A percentile compares a stretch with the other conserved stretches of the same genome.
phyloP scores from a whole-genome alignment of 225 moss, liverwort and hornwort genomes.

The Bryum argenteum region DNA sequence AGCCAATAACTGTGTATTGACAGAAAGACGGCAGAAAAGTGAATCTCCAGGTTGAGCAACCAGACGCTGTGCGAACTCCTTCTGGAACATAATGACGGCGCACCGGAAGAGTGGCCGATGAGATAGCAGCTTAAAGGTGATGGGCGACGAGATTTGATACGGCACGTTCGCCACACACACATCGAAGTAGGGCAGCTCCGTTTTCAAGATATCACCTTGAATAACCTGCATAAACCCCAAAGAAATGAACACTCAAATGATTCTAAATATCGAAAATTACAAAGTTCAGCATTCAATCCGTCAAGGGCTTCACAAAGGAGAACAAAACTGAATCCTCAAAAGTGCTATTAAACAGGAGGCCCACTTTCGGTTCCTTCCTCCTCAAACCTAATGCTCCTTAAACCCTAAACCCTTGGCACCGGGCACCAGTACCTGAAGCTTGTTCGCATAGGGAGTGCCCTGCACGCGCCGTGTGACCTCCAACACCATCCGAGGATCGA shows the following conservation, averaged over 20 bases:
- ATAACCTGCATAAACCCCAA: slow-evolving; percentile 53
- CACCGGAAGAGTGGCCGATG: slow-evolving; percentile 86
- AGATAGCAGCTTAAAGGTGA: slow-evolving; percentile 86
- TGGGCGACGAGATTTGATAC: slow-evolving; percentile 85
- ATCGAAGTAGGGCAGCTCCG: slow-evolving; percentile 83
- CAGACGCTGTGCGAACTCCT: slow-evolving; percentile 89
- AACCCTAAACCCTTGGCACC: slow-evolving; percentile 16
- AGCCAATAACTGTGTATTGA: slow-evolving; percentile 84
- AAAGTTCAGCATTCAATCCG: no score
- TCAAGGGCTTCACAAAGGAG: no score
- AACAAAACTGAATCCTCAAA: background rate
- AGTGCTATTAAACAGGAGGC: background rate
- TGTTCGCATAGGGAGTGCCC: slow-evolving; percentile 68
- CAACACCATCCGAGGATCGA: slow-evolving; percentile 90
- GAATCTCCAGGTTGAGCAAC: slow-evolving; percentile 84
- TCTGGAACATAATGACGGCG: slow-evolving; percentile 87
- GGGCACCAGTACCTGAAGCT: slow-evolving; percentile 57
- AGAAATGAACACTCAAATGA: background rate
- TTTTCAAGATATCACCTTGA: slow-evolving; percentile 86
- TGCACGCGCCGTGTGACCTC: slow-evolving; percentile 80
- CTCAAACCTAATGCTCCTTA: background rate
- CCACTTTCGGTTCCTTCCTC: background rate
- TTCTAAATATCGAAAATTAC: background rate
- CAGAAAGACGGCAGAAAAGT: slow-evolving; percentile 85
- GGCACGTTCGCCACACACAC: slow-evolving; percentile 89